phyloP scores from a whole-genome alignment of 2,329 filamentous ascomycete genomes.

The Arthrobotrys iridis region DNA sequence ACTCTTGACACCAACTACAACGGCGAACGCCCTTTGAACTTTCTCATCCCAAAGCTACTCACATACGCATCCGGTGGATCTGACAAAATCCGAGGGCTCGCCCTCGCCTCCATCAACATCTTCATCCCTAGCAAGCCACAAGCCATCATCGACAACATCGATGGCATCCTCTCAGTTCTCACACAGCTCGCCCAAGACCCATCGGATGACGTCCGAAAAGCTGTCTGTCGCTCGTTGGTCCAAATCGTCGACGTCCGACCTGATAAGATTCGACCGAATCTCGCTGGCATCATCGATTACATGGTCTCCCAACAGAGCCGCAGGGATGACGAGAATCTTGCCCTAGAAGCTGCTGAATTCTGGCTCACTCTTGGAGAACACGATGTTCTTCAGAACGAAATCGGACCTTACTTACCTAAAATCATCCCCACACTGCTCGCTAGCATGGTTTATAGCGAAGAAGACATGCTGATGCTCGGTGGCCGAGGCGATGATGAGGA shows the following conservation, averaged over 20 bases:
- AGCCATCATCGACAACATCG: conserved; percentile 81
- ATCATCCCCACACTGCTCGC: conserved; percentile 91
- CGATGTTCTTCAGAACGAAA: conserved; percentile 76
- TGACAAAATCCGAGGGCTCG: conserved; percentile 79
- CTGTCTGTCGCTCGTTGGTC: conserved; percentile 93
- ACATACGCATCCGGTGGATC: conserved; percentile 81
- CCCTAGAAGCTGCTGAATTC: conserved; percentile 94
- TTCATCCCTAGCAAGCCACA: conserved; percentile 88
- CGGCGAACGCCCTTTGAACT: conserved; percentile 85
- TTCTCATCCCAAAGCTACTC: conserved; percentile 89
- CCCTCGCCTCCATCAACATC: conserved; percentile 86
- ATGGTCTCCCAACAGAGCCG: conserved; percentile 89
- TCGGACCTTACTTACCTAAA: conserved; percentile 80
- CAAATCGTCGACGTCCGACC: conserved; percentile 89
- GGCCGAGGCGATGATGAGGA: conserved; percentile 90
- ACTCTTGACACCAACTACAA: conserved; percentile 86
- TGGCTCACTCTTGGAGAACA: conserved; percentile 95
- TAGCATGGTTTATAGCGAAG: conserved; percentile 95
- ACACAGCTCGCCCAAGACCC: conserved; percentile 82
- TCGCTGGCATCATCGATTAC: conserved; percentile 88
- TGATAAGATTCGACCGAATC: conserved; percentile 88
- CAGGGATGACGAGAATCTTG: conserved; percentile 82
- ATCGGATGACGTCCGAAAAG: conserved; percentile 83
- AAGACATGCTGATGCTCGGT: conserved; percentile 86
- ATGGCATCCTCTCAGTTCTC: conserved; percentile 81